Percentiles rank a stretch among this genome's conserved stretches.
Conservation (phyloP, 1,284 basidiomycete genomes). For the Omphalotus olearius region DNA sequence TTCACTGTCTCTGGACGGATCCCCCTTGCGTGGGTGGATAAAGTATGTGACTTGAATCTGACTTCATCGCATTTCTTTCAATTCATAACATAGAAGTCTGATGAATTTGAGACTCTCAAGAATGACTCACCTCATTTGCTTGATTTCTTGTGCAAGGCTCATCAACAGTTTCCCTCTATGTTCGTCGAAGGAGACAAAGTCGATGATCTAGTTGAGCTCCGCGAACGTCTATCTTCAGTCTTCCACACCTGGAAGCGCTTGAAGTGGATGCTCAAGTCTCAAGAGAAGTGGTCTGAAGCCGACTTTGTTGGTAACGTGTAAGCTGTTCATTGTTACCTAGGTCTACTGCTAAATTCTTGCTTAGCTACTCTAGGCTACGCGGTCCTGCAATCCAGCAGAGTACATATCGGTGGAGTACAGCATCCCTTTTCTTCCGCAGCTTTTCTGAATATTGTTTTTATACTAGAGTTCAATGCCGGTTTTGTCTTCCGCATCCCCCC, state of each 20-base stretch:
- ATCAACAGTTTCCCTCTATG: conserved; percentile 31
- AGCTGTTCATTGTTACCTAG: conserved; percentile 16
- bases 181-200: conserved; percentile 30
- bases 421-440: neutral
- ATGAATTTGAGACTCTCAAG: too few species aligned
- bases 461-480: conserved; percentile 40
- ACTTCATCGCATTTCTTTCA: conserved; percentile 35
- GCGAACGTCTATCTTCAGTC: conserved; percentile 35
- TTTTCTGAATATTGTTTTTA: neutral
- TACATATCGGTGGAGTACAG: conserved; percentile 33
- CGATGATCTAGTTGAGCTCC: conserved; percentile 24
- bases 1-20: conserved; percentile 28
- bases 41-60: conserved; percentile 20
- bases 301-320: conserved; percentile 54
- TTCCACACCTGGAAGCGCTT: conserved; percentile 43
- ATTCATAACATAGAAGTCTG: too few species aligned
- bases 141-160: conserved; percentile 22
- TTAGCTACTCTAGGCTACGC: conserved; percentile 46
- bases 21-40: conserved; percentile 28
- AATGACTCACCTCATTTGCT: conserved; percentile 30
- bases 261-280: conserved; percentile 35
- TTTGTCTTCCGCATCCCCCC: conserved; percentile 47
- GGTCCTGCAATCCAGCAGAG: conserved; percentile 38
- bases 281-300: conserved; percentile 48
- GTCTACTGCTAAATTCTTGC: neutral